These are phyloP conservation scores for Corymbia citriodora DNA, from an alignment of 441 rosid genomes.

Conservation along the genomic window DNA sequence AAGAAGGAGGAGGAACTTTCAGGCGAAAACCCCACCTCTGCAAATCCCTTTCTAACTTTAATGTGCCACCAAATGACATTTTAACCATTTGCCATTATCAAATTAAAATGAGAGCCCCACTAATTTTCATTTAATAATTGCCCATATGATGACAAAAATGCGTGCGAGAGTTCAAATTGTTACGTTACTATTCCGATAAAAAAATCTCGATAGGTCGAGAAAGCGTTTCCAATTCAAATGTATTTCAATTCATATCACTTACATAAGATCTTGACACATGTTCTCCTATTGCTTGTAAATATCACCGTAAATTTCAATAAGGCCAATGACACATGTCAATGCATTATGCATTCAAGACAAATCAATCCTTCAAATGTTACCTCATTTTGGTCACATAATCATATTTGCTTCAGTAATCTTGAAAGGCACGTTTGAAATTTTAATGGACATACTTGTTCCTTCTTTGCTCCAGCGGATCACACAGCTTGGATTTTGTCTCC, in stretches of 20 bases:
- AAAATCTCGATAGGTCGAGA: fast-evolving
- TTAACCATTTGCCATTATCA: neutral
- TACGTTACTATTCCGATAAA: neutral
- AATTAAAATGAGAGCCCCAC: neutral
- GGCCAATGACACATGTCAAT: too few species aligned
- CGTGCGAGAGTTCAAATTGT: neutral
- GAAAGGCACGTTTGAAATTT: neutral
- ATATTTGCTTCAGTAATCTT: neutral
- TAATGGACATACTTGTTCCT: neutral
- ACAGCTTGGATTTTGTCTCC: neutral
- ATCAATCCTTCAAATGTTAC: neutral
- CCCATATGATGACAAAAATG: neutral
- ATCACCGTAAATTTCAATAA: neutral
- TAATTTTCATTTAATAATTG: neutral
- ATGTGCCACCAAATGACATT: neutral
- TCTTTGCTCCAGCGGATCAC: neutral
- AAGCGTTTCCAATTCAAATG: neutral
- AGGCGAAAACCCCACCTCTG: neutral
- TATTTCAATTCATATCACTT: neutral
- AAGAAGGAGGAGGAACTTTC: neutral
- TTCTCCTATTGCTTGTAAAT: fast-evolving
- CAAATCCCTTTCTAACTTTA: neutral
- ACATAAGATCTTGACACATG: neutral
- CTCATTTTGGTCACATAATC: neutral
- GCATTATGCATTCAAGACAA: fast-evolving